A percentile compares a stretch with the other conserved stretches of the same genome.
Conservation (phyloP, 2,329 filamentous ascomycete species). For the Calonectria hawksworthii region DNA sequence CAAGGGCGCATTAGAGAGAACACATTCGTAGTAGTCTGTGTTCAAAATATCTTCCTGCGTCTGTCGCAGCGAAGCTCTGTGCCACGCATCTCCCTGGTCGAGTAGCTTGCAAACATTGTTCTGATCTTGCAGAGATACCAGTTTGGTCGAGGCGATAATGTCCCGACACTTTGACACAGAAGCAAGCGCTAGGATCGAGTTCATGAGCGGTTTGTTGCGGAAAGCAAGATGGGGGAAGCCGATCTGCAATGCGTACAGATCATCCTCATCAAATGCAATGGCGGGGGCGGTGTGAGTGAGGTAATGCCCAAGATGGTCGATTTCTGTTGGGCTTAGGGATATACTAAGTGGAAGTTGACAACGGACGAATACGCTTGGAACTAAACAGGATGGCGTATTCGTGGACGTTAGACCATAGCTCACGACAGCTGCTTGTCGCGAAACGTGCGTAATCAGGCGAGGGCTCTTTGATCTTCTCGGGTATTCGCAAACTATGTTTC, state of each 20-base stretch:
- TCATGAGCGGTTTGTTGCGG: slow-evolving; percentile 55
- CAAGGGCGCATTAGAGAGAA: slow-evolving; percentile 50
- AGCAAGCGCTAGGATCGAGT: slow-evolving; percentile 57
- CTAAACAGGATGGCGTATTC: slow-evolving; percentile 4
- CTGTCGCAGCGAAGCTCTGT: slow-evolving; percentile 53
- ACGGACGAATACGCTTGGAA: not conserved
- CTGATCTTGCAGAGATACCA: not conserved
- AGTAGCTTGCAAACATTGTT: slow-evolving; percentile 35
- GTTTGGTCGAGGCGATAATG: slow-evolving; percentile 30
- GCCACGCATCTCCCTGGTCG: slow-evolving; percentile 52
- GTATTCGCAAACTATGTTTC: slow-evolving; percentile 34
- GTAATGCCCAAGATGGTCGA: slow-evolving; percentile 57
- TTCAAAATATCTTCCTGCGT: slow-evolving; percentile 51
- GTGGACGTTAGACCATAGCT: not conserved
- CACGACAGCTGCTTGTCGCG: not conserved
- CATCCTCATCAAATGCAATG: slow-evolving; percentile 52
- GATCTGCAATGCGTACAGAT: slow-evolving; percentile 56
- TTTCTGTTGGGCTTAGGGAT: slow-evolving; percentile 46
- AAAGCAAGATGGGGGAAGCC: slow-evolving; percentile 59
- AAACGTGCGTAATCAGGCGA: not conserved
- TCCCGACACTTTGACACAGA: slow-evolving; percentile 57
- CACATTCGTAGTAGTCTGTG: slow-evolving; percentile 45
- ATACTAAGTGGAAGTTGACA: not conserved
- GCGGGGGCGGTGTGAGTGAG: slow-evolving; percentile 56
- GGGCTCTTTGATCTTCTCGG: not conserved